Evolutionary conservation across 2,329 filamentous ascomycete species (phyloP), one percentile per base, ranked within the genome.

Genomic region (Leptographium procerum): DNA sequence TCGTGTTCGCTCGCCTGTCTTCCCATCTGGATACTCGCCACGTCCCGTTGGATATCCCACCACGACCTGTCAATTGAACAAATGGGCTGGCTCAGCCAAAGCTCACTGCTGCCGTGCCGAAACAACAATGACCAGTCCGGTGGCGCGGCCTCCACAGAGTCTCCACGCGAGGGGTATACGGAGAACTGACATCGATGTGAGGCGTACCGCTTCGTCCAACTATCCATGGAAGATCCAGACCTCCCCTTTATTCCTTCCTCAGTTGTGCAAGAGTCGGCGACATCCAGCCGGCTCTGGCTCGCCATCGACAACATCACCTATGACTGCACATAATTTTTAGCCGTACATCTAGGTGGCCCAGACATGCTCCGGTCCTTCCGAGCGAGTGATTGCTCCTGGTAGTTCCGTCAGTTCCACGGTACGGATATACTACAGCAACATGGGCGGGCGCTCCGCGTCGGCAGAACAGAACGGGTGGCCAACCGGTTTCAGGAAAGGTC

Each of bases 271-370:
- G 43, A 48, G 22, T 48, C 43, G 9, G 43, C 16, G n/a, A 13
- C 22, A 26, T 10, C n/a, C 14, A 6, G n/a, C 47, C 33, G 33
- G 7, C 22, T 7, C 59, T 91, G 88, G 87, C 86, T 88, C 72
- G 85, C 95, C 67, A 84, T 95, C 71, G 89, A 95, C 75, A 85
- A 87, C 73, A 87, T 85, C 66, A 88, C 95, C 68, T 95, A 95
- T 76, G 88, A 95, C 72, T 79, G 91, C 19, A 86, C 84, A 60
- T 88, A 94, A 63, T 95, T 95, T 71, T 72, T 89, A 64, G 87
- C 92, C 68, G 88, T 87, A 24, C 89, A 95, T 67, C 89, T 89
- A 0, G 89, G 89, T 64, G 89, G 89, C 66, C 83, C 85, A 65
- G 84, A 87, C 50, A 89, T 94, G 28, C 81, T 94, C 31, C 4